phyloP scores from a whole-genome alignment of 2,329 filamentous ascomycete genomes.

The Coleophoma crateriformis region DNA sequence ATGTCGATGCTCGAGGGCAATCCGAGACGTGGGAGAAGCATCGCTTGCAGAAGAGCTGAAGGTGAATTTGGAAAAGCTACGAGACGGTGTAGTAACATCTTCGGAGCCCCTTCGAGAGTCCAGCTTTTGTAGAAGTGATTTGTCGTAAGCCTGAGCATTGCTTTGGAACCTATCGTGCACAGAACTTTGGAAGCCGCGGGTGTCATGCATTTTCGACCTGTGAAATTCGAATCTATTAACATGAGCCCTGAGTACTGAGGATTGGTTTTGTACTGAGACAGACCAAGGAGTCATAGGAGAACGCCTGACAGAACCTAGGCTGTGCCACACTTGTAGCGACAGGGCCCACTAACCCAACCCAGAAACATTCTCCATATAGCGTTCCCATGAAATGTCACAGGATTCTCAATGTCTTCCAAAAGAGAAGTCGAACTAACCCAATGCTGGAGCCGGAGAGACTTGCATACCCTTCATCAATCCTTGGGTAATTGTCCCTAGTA shows the following conservation, averaged over 20 bases:
- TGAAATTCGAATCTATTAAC: slow-evolving; percentile 4
- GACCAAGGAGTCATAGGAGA: too few relatives aligned
- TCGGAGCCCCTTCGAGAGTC: slow-evolving; percentile 20
- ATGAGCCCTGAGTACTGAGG: not conserved
- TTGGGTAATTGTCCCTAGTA: slow-evolving; percentile 18
- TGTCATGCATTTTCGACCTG: slow-evolving; percentile 20
- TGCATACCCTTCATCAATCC: slow-evolving; percentile 29
- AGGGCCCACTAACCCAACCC: too few relatives aligned
- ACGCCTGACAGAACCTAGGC: too few relatives aligned
- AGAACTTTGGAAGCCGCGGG: slow-evolving; percentile 24
- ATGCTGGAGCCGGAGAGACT: slow-evolving; percentile 28
- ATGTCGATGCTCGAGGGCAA: slow-evolving; percentile 21
- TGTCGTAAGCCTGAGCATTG: slow-evolving; percentile 30
- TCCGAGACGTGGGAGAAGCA: slow-evolving; percentile 25
- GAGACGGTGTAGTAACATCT: slow-evolving; percentile 27
- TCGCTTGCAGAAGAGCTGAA: slow-evolving; percentile 26
- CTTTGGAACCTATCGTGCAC: slow-evolving; percentile 27
- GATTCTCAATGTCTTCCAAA: not conserved
- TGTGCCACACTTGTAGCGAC: too few relatives aligned
- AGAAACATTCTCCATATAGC: too few relatives aligned
- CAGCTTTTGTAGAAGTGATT: slow-evolving; percentile 29
- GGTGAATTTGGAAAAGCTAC: slow-evolving; percentile 16
- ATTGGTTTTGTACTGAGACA: too few relatives aligned
- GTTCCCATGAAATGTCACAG: too few relatives aligned
- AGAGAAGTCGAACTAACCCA: slow-evolving; percentile 18